Conservation (phyloP, 2,329 filamentous ascomycete genomes). For the Colletotrichum theobromicola region DNA sequence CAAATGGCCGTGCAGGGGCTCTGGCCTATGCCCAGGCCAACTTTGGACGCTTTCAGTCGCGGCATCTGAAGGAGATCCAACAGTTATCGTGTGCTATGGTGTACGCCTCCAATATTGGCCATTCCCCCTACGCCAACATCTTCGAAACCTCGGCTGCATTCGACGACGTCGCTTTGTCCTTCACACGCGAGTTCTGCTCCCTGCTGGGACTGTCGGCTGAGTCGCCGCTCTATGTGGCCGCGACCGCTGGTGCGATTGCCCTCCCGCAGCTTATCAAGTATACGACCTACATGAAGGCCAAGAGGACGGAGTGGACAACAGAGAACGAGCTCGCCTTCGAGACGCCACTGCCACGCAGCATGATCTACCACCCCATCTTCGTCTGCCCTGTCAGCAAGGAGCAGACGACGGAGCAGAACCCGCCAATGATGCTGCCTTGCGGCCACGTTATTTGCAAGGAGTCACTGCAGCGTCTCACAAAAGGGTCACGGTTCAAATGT, state of each 20-base stretch:
- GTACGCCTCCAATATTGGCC: conserved; percentile 74
- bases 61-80: conserved; percentile 81
- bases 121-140: conserved; percentile 79
- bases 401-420: conserved; percentile 90
- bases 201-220: conserved; percentile 88
- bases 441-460: conserved; percentile 93
- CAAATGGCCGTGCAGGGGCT: conserved; percentile 67
- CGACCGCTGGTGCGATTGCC: conserved; percentile 90
- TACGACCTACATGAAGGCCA: conserved; percentile 84
- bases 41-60: conserved; percentile 75
- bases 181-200: conserved; percentile 94
- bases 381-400: conserved; percentile 98
- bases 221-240: conserved; percentile 90
- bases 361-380: conserved; percentile 93
- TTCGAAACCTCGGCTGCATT: conserved; percentile 81
- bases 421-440: conserved; percentile 95
- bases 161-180: conserved; percentile 83
- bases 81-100: conserved; percentile 82
- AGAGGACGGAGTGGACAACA: conserved; percentile 94
- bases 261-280: conserved; percentile 89
- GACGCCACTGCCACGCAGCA: conserved; percentile 62
- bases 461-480: conserved; percentile 79
- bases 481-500: conserved; percentile 86
- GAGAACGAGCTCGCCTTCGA: conserved; percentile 87
- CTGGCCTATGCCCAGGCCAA: conserved; percentile 77